phyloP scores from a whole-genome alignment of 106 monocot genomes.

The Amphibolis antarctica region DNA sequence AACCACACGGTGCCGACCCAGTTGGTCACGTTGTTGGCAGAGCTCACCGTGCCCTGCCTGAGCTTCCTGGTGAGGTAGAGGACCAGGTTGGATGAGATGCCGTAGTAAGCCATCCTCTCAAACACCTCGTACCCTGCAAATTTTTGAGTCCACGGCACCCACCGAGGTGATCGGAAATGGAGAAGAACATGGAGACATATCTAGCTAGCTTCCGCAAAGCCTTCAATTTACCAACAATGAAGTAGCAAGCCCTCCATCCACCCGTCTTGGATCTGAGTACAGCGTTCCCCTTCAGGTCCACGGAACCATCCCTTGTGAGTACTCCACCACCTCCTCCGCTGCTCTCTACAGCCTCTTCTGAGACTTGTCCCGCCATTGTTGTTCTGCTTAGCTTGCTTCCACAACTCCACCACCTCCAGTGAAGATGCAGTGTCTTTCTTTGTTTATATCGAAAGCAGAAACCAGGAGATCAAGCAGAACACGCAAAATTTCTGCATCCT shows the following conservation, averaged over 20 bases:
- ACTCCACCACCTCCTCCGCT: constrained; percentile 12
- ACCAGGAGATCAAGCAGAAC: too few relatives aligned
- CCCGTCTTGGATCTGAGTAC: constrained; percentile 51
- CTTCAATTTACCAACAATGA: constrained; percentile 47
- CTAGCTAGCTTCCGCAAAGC: background rate
- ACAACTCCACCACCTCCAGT: too few relatives aligned
- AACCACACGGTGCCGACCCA: constrained; percentile 82
- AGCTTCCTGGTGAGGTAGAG: constrained; percentile 65
- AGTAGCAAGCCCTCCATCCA: constrained; percentile 79
- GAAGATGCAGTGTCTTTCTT: too few relatives aligned
- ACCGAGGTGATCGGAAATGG: background rate
- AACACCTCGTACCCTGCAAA: constrained; percentile 70
- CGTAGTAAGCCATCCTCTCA: constrained; percentile 88
- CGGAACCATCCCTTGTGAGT: constrained; percentile 70
- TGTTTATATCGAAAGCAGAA: too few relatives aligned
- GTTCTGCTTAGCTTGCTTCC: too few relatives aligned
- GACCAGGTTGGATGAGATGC: constrained; percentile 75
- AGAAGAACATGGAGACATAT: background rate
- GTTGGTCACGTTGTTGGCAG: constrained; percentile 84
- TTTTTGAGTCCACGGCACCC: background rate
- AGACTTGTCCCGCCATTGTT: background rate
- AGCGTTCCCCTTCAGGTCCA: constrained; percentile 63
- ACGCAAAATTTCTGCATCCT: too few relatives aligned
- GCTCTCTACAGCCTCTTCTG: constrained; percentile 3
- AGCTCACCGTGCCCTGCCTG: constrained; percentile 63